Base-by-base conservation (phyloP, 805 yeast genomes). In the Candida stauntonica region DNA sequence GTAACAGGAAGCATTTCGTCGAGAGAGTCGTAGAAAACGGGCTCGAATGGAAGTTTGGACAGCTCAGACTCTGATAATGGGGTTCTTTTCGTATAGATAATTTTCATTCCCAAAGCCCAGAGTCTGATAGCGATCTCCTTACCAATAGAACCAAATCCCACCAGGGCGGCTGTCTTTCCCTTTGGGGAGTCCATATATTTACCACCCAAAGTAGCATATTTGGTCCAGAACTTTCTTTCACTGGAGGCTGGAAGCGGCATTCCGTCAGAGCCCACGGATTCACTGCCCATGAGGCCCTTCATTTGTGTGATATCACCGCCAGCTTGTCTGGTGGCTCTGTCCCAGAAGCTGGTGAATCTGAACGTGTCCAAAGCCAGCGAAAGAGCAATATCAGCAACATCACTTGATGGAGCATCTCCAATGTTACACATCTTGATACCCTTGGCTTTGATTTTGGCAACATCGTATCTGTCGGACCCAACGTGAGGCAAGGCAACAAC, bases 111-210 rank as follows among this genome's bases (percentile, higher is more conserved):
- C 23, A 85, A 57, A n/a, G 62, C 63, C 33, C 63, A 36, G 42
- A 85, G 65, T 50, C 81, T 69, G 33, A 58, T 60, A 4, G 79
- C 93, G 41, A 82, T 75, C 21, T 70, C 67, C 54, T 72, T 71
- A 7, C 94, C 95, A 49, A 85, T 85, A 16, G 76, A 67, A 1
- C 95, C 94, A 51, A 84, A 79, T 0, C 94, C 95, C 3, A 82
- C 74, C 24, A 85, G 69, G 3, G 79, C 75, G 1, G 70, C 87
- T 17, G 64, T 64, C 52, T 76, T 79, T 16, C 77, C 77, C 13
- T 59, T 55, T 6, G 88, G 87, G 5, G 77, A 68, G 16, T 58
- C 75, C 48, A 72, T 55, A 20, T 54, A 54, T 17, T 73, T 62
- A 3, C 73, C 67, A 29, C 77, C 79, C 3, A 77, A 58, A 15